phyloP scores from a whole-genome alignment of 352 stramenopile genomes.

The Globisporangium radiosum region DNA sequence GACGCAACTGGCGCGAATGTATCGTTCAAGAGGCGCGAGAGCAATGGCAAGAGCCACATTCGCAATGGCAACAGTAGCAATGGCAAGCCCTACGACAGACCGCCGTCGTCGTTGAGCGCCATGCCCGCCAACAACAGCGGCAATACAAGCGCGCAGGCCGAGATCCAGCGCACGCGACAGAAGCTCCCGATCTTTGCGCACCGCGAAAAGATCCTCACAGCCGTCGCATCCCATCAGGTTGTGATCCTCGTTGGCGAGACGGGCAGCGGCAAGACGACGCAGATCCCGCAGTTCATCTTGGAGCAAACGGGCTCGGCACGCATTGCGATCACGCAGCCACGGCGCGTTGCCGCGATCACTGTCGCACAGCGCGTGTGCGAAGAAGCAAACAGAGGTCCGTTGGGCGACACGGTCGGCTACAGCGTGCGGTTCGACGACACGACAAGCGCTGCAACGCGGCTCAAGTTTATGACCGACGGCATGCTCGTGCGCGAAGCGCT shows the following conservation, averaged over 20 bases:
- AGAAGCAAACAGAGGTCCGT: conserved; percentile 36
- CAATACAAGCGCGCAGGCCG: conserved; percentile 12
- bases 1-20: neutral
- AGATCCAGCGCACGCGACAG: conserved; percentile 55
- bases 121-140: conserved; percentile 9
- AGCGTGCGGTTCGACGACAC: conserved; percentile 94
- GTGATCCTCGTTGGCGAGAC: conserved; percentile 88
- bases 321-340: conserved; percentile 80
- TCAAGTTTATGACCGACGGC: conserved; percentile 93
- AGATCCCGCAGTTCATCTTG: conserved; percentile 86
- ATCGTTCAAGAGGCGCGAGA: conserved; percentile 19
- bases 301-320: conserved; percentile 41
- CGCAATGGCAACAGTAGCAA: conserved; percentile 1
- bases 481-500: conserved; percentile 90
- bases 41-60: too few species aligned
- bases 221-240: conserved; percentile 57
- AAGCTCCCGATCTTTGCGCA: conserved; percentile 71
- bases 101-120: neutral
- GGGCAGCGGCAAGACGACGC: conserved; percentile 88
- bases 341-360: conserved; percentile 76
- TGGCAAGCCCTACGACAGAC: too few species aligned
- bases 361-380: conserved; percentile 78
- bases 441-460: conserved; percentile 73
- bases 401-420: conserved; percentile 86
- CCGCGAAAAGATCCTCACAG: conserved; percentile 59